Conservation (phyloP, 768 basidiomycete species). For the Roridomyces roridus region DNA sequence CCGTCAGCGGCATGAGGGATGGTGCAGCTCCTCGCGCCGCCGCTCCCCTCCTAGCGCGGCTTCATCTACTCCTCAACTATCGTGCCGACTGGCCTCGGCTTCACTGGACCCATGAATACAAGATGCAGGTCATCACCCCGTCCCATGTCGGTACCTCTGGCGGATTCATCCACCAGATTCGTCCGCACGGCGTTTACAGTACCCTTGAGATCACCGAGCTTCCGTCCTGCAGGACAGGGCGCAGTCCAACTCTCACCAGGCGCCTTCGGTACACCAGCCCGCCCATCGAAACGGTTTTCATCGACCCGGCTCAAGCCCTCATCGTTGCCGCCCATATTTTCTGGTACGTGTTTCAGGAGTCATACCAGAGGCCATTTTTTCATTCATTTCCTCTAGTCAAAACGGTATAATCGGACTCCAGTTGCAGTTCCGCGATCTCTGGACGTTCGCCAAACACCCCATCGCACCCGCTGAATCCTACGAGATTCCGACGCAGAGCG, state of each 20-base stretch:
- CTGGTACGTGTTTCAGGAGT: constrained; percentile 34
- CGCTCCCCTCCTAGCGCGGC: constrained; percentile 46
- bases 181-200: constrained; percentile 44
- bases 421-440: constrained; percentile 61
- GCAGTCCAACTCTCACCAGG: constrained; percentile 48
- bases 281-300: constrained; percentile 49
- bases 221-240: constrained; percentile 53
- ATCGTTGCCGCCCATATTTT: constrained; percentile 50
- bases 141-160: constrained; percentile 49
- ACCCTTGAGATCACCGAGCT: constrained; percentile 54
- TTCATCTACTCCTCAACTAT: constrained; percentile 52
- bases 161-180: constrained; percentile 52
- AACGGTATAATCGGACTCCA: constrained; percentile 49
- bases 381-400: constrained; percentile 27
- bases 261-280: constrained; percentile 52
- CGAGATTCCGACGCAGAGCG: constrained; percentile 46
- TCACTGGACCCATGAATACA: constrained; percentile 54
- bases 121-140: constrained; percentile 44
- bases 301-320: constrained; percentile 53
- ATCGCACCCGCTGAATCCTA: constrained; percentile 46
- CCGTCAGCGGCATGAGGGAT: constrained; percentile 56
- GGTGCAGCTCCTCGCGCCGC: constrained; percentile 47
- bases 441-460: constrained; percentile 61
- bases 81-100: constrained; percentile 56
- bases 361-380: background rate